These are phyloP conservation scores for Taxillus chinensis DNA, from an alignment of 164 flowering plant species.

Conservation along the genomic window DNA sequence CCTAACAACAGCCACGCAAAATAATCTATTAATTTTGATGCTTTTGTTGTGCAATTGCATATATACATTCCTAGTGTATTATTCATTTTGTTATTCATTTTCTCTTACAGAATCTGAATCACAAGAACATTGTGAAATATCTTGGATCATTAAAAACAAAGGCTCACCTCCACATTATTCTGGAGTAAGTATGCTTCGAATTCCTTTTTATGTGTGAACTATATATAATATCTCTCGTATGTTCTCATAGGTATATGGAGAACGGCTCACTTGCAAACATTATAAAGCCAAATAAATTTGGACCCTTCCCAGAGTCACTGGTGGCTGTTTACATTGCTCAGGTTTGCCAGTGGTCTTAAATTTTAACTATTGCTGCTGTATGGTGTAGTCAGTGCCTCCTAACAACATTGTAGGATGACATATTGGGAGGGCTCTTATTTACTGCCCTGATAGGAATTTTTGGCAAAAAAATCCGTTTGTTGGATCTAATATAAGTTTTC, in stretches of 20 bases:
- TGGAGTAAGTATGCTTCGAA: slow-evolving; percentile 57
- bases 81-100: not conserved
- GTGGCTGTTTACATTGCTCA: slow-evolving; percentile 96
- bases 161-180: slow-evolving; percentile 89
- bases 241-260: slow-evolving; percentile 73
- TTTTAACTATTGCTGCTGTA: not conserved
- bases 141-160: slow-evolving; percentile 92
- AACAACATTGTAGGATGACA: no score
- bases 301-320: slow-evolving; percentile 93
- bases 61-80: not conserved
- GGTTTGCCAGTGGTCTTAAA: slow-evolving; percentile 31
- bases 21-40: not conserved
- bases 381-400: no score
- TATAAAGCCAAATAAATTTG: slow-evolving; percentile 96
- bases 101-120: slow-evolving; percentile 74
- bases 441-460: no score
- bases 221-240: not conserved
- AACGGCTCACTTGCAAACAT: slow-evolving; percentile 99
- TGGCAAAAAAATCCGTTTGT: no score
- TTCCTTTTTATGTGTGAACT: not conserved
- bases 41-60: not conserved
- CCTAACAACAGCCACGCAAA: no score
- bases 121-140: slow-evolving; percentile 97
- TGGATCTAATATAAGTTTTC: no score
- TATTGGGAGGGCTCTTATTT: not conserved